Conservation (phyloP, 768 basidiomycete species). For the Xerocomellus intermedius region DNA sequence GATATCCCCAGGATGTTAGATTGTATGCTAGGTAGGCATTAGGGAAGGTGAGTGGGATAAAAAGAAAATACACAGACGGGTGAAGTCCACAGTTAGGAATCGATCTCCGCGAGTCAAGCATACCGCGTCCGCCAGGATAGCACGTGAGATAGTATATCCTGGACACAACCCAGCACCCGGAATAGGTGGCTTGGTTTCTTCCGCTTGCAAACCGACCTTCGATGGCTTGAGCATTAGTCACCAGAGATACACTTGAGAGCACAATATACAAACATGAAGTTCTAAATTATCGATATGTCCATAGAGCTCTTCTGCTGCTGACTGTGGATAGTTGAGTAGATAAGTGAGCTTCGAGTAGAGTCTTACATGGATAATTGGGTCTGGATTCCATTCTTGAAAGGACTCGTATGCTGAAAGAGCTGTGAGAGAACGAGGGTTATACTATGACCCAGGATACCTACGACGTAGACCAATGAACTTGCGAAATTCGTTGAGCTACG, state of each 20-base stretch:
- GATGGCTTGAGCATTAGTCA: background rate
- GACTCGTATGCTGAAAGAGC: conserved; percentile 48
- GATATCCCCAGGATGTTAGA: conserved; percentile 76
- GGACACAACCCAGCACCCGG: conserved; percentile 78
- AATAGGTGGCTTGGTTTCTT: conserved; percentile 61
- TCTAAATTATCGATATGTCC: conserved; percentile 76
- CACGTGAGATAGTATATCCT: conserved; percentile 79
- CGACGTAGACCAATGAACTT: conserved; percentile 70
- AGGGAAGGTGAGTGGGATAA: background rate
- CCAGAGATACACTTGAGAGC: background rate
- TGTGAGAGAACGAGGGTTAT: conserved; percentile 3
- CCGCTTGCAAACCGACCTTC: conserved; percentile 67
- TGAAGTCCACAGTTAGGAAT: conserved; percentile 74
- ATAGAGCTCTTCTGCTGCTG: conserved; percentile 63
- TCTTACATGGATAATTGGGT: conserved; percentile 53
- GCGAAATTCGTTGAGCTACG: conserved; percentile 67
- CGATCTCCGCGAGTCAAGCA: conserved; percentile 75
- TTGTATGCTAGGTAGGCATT: conserved; percentile 53
- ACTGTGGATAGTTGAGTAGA: conserved; percentile 34
- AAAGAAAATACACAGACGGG: conserved; percentile 47
- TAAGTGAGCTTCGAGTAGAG: too few relatives aligned
- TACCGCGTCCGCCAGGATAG: conserved; percentile 81
- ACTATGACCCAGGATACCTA: conserved; percentile 28
- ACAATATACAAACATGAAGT: conserved; percentile 52
- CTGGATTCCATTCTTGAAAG: conserved; percentile 74